A percentile compares a stretch with the other conserved stretches of the same genome.
Conservation (phyloP, 495 filamentous ascomycete genomes). For the Poronia punctata region DNA sequence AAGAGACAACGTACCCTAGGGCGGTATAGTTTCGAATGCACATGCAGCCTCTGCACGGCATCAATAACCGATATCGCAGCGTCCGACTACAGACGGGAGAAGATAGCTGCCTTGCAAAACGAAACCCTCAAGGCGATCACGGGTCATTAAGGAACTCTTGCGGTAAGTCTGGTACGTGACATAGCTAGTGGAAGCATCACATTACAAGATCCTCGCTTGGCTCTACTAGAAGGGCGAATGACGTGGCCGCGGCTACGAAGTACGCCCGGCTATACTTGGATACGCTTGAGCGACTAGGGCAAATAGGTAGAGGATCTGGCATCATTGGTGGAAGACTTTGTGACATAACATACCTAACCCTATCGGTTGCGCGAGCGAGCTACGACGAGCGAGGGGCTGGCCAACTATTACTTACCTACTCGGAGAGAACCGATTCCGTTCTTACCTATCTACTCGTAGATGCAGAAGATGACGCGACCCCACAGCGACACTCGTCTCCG, state of each 20-base stretch:
- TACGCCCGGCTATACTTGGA: slow-evolving; percentile 34
- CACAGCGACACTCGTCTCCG: no score
- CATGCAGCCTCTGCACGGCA: slow-evolving; percentile 31
- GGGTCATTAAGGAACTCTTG: slow-evolving; percentile 27
- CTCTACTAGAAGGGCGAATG: slow-evolving; percentile 30
- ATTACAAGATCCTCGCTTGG: slow-evolving; percentile 35
- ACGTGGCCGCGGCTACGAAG: slow-evolving; percentile 28
- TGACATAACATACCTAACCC: slow-evolving; percentile 2
- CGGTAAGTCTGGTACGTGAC: slow-evolving; percentile 26
- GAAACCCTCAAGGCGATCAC: slow-evolving; percentile 27
- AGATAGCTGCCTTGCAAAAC: slow-evolving; percentile 26
- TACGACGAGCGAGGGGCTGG: background rate
- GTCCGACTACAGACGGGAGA: slow-evolving; percentile 27
- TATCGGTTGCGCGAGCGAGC: background rate
- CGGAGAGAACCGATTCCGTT: no score
- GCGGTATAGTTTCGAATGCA: slow-evolving; percentile 34
- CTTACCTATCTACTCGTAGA: no score
- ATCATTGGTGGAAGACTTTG: slow-evolving; percentile 13
- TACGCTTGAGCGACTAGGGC: slow-evolving; percentile 23
- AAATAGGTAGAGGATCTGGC: slow-evolving; percentile 12
- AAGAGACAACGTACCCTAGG: slow-evolving; percentile 23
- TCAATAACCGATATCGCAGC: slow-evolving; percentile 18
- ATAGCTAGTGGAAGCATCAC: slow-evolving; percentile 29
- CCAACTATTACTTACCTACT: no score
- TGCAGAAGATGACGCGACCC: no score